Evolutionary conservation across 371 early-diverging fungal genomes (phyloP).

Genomic region (Smittium culicis): DNA sequence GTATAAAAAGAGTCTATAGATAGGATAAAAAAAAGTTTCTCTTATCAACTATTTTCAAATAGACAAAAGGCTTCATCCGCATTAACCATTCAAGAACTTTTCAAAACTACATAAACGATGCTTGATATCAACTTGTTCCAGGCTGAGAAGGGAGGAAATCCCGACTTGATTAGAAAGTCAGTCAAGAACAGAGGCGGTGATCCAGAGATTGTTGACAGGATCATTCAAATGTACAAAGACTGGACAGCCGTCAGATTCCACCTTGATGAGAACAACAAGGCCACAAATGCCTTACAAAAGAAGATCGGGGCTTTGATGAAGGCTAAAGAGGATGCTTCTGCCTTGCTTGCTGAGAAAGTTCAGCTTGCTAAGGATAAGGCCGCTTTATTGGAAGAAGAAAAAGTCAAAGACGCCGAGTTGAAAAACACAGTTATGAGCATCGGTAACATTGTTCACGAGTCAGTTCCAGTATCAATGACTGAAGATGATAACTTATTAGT

Average conservation of each 20-base stretch:
- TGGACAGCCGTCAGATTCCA: constrained; percentile 77
- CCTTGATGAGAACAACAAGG: constrained; percentile 80
- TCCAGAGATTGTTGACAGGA: constrained; percentile 79
- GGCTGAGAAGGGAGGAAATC: constrained; percentile 88
- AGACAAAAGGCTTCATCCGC: too few relatives aligned
- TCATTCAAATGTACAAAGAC: constrained; percentile 77
- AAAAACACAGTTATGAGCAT: constrained; percentile 55
- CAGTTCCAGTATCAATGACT: constrained; percentile 74
- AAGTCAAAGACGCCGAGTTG: constrained; percentile 55
- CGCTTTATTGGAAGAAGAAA: constrained; percentile 45
- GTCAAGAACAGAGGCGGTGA: constrained; percentile 77
- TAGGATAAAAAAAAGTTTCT: too few relatives aligned
- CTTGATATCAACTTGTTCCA: constrained; percentile 85
- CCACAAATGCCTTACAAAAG: constrained; percentile 82
- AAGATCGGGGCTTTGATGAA: constrained; percentile 81
- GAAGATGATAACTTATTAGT: constrained; percentile 84
- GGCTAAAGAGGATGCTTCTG: constrained; percentile 77
- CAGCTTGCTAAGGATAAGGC: constrained; percentile 57
- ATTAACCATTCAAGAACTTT: not conserved
- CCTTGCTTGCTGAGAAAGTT: constrained; percentile 58
- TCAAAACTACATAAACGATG: constrained; percentile 29
- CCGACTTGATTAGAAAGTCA: constrained; percentile 82
- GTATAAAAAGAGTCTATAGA: too few relatives aligned
- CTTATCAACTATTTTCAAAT: too few relatives aligned
- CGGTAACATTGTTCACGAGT: constrained; percentile 94